Evolutionary conservation across 305 asterid genomes (phyloP), one percentile per base, ranked within the genome.

Genomic region (Striga hermonthica): DNA sequence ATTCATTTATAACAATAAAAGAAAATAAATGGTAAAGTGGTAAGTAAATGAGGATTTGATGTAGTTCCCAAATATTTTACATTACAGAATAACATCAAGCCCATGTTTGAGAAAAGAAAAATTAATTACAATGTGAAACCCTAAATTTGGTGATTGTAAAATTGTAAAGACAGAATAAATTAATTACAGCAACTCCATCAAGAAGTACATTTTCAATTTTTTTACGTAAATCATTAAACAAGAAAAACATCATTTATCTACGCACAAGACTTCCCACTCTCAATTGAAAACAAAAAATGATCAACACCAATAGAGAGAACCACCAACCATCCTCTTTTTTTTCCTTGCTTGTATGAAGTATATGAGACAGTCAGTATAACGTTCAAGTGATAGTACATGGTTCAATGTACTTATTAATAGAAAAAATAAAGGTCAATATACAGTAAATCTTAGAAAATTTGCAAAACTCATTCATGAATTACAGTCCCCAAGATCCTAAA

Each of bases 1-100:
- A 45, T 44, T 37, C 38, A 28, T 14, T 48, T 9, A 14, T 9
- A 66, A 65, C 61, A 55, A 54, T 28, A 68, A 40, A 68, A 22
- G 37, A 28, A 11, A 62, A 22, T 22, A 22, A 48, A 34, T 34
- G 14, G 16, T 34, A 57, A 60, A 16, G 55, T 8, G 8, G 44
- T 39, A 3, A 39, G 5, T 39, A 9, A 7, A 3, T n/a, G n/a
- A n/a, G n/a, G n/a, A n/a, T n/a, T n/a, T n/a, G n/a, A n/a, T n/a
- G n/a, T n/a, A n/a, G n/a, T n/a, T n/a, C n/a, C 44, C 9, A 1
- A 8, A 44, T 0, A 44, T 44, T 44, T 10, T 44, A 4, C 11
- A 8, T 45, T 4, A 13, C 52, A 41, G 47, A 45, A 45, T 48
- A 48, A 12, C 14, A 48, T 4, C 22, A n/a, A 12, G 14, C 4